Evolutionary conservation across 495 filamentous ascomycete species (phyloP).

Genomic region (Podospora pseudoanserina): DNA sequence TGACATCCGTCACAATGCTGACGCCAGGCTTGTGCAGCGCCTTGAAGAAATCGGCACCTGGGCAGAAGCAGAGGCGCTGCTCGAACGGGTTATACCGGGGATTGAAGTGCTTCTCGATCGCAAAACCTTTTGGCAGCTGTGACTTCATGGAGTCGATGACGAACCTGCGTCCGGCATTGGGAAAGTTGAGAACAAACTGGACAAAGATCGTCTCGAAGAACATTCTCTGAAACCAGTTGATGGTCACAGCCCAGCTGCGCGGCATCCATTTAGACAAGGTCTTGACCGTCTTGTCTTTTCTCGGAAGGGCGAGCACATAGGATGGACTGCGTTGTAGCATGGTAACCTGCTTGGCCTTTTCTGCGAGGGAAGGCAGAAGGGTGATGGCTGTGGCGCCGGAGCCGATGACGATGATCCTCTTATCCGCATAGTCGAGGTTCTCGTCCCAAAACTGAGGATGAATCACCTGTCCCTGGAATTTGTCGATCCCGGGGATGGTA

Average conservation of each 20-base stretch:
- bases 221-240: constrained; percentile 38
- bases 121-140: constrained; percentile 54
- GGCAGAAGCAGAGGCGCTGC: constrained; percentile 68
- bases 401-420: constrained; percentile 54
- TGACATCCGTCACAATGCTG: constrained; percentile 63
- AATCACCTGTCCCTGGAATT: constrained; percentile 53
- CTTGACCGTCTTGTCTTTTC: constrained; percentile 33
- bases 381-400: constrained; percentile 58
- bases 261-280: constrained; percentile 36
- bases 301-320: constrained; percentile 54
- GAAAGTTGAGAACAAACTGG: constrained; percentile 43
- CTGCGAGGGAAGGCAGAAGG: constrained; percentile 48
- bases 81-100: constrained; percentile 70
- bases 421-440: constrained; percentile 46
- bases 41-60: constrained; percentile 70
- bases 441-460: constrained; percentile 65
- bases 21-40: constrained; percentile 55
- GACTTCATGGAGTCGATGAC: constrained; percentile 40
- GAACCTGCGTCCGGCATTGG: constrained; percentile 45
- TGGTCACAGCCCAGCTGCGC: constrained; percentile 33
- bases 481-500: constrained; percentile 56
- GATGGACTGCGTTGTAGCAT: constrained; percentile 57
- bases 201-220: constrained; percentile 31
- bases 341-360: constrained; percentile 49
- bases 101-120: constrained; percentile 64